A percentile compares a stretch with the other conserved stretches of the same genome.
Evolutionary conservation across 495 filamentous ascomycete genomes (phyloP).

Genomic region (Aspergillus conjunctus): DNA sequence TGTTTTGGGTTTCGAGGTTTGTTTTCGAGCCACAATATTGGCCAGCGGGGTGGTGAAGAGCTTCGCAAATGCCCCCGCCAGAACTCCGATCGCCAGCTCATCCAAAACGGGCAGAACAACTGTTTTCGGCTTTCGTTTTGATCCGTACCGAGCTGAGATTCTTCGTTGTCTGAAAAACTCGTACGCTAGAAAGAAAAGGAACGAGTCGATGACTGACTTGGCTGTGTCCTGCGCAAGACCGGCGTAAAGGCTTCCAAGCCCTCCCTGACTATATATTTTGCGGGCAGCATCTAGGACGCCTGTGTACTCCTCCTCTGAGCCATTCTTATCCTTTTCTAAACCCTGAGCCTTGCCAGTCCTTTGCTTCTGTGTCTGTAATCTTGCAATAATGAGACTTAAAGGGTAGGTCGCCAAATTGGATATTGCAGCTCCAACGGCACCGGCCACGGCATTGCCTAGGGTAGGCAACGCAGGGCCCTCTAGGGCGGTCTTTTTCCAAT

Average conservation of each 20-base stretch:
- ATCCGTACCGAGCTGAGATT: conserved; percentile 46
- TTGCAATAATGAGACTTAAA: conserved; percentile 79
- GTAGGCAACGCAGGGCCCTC: conserved; percentile 68
- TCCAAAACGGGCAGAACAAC: conserved; percentile 63
- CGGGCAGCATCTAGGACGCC: conserved; percentile 66
- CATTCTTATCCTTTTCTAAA: not conserved
- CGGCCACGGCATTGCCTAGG: conserved; percentile 83
- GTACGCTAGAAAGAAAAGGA: conserved; percentile 86
- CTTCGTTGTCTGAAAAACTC: conserved; percentile 65
- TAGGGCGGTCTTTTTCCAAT: conserved; percentile 42
- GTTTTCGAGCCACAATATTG: conserved; percentile 82
- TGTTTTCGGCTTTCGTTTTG: conserved; percentile 40
- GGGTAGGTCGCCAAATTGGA: conserved; percentile 83
- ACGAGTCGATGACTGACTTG: conserved; percentile 74
- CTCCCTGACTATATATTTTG: conserved; percentile 73
- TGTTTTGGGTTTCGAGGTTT: conserved; percentile 61
- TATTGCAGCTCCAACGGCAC: conserved; percentile 75
- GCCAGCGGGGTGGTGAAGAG: conserved; percentile 79
- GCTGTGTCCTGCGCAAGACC: conserved; percentile 71
- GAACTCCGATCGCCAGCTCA: conserved; percentile 74
- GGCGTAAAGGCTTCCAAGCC: conserved; percentile 70
- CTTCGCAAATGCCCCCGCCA: conserved; percentile 77
- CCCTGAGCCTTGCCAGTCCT: conserved; percentile 27
- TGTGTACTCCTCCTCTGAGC: conserved; percentile 54
- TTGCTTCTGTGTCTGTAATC: conserved; percentile 79